Evolutionary conservation across 345 rosid genomes (phyloP).

Genomic region (Gynandropsis gynandra): DNA sequence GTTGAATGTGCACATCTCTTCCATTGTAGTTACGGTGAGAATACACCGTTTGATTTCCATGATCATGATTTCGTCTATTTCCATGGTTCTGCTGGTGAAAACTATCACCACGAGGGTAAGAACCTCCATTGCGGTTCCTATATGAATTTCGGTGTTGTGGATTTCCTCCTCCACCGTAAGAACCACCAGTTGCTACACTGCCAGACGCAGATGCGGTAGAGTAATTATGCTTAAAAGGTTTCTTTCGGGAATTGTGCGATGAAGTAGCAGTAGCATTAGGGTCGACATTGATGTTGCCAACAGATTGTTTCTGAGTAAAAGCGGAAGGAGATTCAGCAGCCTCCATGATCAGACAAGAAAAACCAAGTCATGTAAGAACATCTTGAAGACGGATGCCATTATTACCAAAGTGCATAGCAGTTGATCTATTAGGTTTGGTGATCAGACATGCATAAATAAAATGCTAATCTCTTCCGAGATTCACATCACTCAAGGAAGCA

Average conservation of each 20-base stretch:
- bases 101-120: conserved; percentile 17
- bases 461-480: too few relatives aligned
- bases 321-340: conserved; percentile 26
- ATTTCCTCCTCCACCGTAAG: conserved; percentile 37
- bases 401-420: too few relatives aligned
- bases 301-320: not conserved
- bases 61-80: conserved; percentile 19
- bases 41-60: conserved; percentile 10
- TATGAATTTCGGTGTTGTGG: conserved; percentile 44
- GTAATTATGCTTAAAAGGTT: not conserved
- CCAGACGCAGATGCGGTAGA: not conserved
- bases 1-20: conserved; percentile 21
- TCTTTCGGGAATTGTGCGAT: not conserved
- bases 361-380: too few relatives aligned
- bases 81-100: conserved; percentile 7
- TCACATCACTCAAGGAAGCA: too few relatives aligned
- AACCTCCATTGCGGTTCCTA: conserved; percentile 33
- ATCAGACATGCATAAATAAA: too few relatives aligned
- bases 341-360: conserved; percentile 18
- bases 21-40: conserved; percentile 13
- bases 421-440: too few relatives aligned
- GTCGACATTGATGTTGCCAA: not conserved
- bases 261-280: not conserved
- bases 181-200: conserved; percentile 19
- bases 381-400: too few relatives aligned